These are phyloP conservation scores for Saturnispora dispora DNA, from an alignment of 805 yeast species.

Conservation along the genomic window DNA sequence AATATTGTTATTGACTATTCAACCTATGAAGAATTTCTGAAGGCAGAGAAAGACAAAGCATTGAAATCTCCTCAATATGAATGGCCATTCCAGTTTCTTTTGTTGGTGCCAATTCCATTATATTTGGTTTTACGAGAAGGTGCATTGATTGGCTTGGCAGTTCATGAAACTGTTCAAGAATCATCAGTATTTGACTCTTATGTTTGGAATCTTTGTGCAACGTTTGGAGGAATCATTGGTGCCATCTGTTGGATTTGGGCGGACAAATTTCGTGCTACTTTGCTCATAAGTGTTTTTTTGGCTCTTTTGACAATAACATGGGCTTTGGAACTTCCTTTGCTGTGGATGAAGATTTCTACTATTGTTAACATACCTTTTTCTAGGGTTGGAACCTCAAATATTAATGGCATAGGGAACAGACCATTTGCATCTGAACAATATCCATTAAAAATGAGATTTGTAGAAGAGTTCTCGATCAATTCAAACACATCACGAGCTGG, in stretches of 20 bases:
- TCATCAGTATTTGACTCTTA: slow-evolving; percentile 35
- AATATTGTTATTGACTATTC: slow-evolving; percentile 22
- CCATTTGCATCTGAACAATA: slow-evolving; percentile 30
- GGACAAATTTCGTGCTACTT: slow-evolving; percentile 3
- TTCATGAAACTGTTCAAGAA: slow-evolving; percentile 67
- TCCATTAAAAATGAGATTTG: slow-evolving; percentile 67
- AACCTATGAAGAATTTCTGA: slow-evolving; percentile 19
- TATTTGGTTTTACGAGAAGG: slow-evolving; percentile 47
- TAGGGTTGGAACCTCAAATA: not conserved
- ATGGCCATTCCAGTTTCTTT: slow-evolving; percentile 69
- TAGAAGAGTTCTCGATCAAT: slow-evolving; percentile 49
- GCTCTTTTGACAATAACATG: slow-evolving; percentile 14
- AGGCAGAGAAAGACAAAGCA: slow-evolving; percentile 24
- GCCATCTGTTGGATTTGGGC: slow-evolving; percentile 6
- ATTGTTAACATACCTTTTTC: not conserved
- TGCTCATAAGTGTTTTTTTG: not conserved
- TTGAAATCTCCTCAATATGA: slow-evolving; percentile 52
- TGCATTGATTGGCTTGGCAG: slow-evolving; percentile 49
- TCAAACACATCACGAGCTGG: slow-evolving; percentile 11
- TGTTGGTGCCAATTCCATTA: slow-evolving; percentile 57
- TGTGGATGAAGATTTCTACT: slow-evolving; percentile 37
- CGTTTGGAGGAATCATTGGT: slow-evolving; percentile 25
- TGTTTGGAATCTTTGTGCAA: slow-evolving; percentile 30
- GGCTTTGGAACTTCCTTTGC: slow-evolving; percentile 56
- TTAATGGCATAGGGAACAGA: slow-evolving; percentile 2